These are phyloP conservation scores for Aspergillus steynii DNA, from an alignment of 495 filamentous ascomycete species.

Conservation along the genomic window DNA sequence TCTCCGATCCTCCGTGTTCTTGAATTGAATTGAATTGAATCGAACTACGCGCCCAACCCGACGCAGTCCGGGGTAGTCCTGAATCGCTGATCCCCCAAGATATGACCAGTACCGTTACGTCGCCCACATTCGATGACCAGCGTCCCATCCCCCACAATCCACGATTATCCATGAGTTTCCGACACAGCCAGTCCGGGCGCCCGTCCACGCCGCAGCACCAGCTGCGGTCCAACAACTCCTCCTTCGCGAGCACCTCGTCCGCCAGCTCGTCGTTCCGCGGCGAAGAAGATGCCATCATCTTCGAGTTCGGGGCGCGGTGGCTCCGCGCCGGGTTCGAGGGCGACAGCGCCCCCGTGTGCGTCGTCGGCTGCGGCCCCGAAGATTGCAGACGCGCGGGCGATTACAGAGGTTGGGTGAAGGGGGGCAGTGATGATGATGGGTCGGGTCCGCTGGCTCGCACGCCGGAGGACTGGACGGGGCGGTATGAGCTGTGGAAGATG, in stretches of 20 bases:
- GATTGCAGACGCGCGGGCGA: constrained; percentile 80
- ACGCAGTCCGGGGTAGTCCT: not conserved
- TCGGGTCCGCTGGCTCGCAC: constrained; percentile 31
- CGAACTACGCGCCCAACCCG: not conserved
- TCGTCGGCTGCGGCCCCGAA: constrained; percentile 68
- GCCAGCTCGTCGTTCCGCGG: constrained; percentile 69
- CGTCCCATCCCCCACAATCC: constrained; percentile 4
- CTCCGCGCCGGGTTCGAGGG: constrained; percentile 84
- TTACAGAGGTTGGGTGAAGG: constrained; percentile 66
- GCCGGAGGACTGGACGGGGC: constrained; percentile 64
- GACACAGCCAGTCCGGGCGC: constrained; percentile 33
- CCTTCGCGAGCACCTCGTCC: constrained; percentile 66
- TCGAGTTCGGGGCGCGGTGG: constrained; percentile 80
- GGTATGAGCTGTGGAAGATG: constrained; percentile 78
- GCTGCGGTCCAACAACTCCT: constrained; percentile 39
- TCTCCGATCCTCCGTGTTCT: constrained; percentile 19
- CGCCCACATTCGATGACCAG: constrained; percentile 12
- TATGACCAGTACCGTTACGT: constrained; percentile 13
- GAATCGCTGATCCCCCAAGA: not conserved
- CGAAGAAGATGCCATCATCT: constrained; percentile 80
- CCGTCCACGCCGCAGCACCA: constrained; percentile 40
- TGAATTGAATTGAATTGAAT: constrained; percentile 7
- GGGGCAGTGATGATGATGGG: constrained; percentile 20
- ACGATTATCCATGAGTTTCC: constrained; percentile 22
- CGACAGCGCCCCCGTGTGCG: constrained; percentile 71